Evolutionary conservation across 1,139 yeast genomes (phyloP).

Genomic region (Pichia sp.): DNA sequence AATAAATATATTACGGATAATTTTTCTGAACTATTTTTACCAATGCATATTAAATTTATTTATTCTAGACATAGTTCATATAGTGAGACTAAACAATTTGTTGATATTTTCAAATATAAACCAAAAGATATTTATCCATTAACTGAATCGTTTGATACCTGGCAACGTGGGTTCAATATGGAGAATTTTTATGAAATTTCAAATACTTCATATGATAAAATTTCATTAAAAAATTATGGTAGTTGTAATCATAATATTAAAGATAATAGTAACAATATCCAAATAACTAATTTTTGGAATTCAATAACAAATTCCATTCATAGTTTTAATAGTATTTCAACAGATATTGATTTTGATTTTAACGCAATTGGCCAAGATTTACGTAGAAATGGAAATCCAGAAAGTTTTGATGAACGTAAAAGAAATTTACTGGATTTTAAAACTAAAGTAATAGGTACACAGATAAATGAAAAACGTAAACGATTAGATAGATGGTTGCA

Average conservation of each 20-base stretch:
- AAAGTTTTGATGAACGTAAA: not conserved
- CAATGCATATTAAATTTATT: conserved; percentile 13
- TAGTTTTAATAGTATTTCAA: conserved; percentile 5
- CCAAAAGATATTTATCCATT: conserved; percentile 18
- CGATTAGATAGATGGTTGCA: not conserved
- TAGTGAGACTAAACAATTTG: conserved; percentile 14
- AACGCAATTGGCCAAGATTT: conserved; percentile 3
- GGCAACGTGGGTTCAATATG: conserved; percentile 16
- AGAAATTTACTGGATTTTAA: not conserved
- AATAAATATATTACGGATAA: conserved; percentile 1
- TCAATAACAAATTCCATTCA: not conserved
- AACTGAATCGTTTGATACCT: conserved; percentile 14
- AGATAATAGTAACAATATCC: not conserved
- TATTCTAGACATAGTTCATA: conserved; percentile 20
- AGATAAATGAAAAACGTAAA: conserved; percentile 1
- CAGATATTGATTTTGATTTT: conserved; percentile 6
- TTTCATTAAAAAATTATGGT: conserved; percentile 1
- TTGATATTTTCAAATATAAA: conserved; percentile 12
- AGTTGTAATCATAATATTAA: not conserved
- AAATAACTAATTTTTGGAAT: conserved; percentile 1
- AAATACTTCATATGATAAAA: conserved; percentile 10
- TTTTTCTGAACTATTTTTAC: conserved; percentile 2
- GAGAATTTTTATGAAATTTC: conserved; percentile 10
- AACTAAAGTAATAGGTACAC: not conserved
- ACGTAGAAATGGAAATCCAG: not conserved